Evolutionary conservation across 495 filamentous ascomycete genomes (phyloP), one percentile per base, ranked within the genome.

Genomic region (Extremus antarcticus): DNA sequence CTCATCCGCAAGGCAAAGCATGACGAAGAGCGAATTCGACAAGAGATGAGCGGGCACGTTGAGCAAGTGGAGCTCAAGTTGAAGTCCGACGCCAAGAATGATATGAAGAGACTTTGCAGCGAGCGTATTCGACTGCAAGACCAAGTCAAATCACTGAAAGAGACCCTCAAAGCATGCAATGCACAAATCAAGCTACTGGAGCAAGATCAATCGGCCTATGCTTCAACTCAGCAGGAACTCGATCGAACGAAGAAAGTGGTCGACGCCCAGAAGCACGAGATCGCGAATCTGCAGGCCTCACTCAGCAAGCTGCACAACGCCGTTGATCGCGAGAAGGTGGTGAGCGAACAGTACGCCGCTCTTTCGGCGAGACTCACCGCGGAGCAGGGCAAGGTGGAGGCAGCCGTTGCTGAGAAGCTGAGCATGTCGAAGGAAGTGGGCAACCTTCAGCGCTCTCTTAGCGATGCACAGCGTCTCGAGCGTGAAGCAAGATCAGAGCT

Each of bases 31-130:
- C 25, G 57, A n/a, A 15, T 57, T 29, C 13, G 47, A 11, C 43
- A 48, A 11, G 40, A 56, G 39, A 25, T 66, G 40, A 15, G 22
- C 2, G 47, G 46, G 32, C 22, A 50, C 22, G 22, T 41, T 48
- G 51, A 43, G 47, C 60, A 21, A 1, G n/a, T 22, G 20, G 47
- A 19, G 22, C 55, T 15, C 17, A n/a, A 50, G 41, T 15, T 43
- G 32, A 51, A 38, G 21, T 17, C 21, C 11, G 24, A 57, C 25
- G 23, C 54, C 1, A 21, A 20, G 13, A 57, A 48, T 21, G 25
- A 24, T 3, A 15, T 39, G 29, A 48, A 47, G 45, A 35, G 21
- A 11, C 11, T 54, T 22, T 4, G 21, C 1, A 40, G 23, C 20
- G 20, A 52, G n/a, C 45, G 45, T 22, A 13, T 4, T 35, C 4